Percentiles rank a stretch among this genome's conserved stretches.
Conservation (phyloP, 1,284 basidiomycete species). For the Fomes fomentarius region DNA sequence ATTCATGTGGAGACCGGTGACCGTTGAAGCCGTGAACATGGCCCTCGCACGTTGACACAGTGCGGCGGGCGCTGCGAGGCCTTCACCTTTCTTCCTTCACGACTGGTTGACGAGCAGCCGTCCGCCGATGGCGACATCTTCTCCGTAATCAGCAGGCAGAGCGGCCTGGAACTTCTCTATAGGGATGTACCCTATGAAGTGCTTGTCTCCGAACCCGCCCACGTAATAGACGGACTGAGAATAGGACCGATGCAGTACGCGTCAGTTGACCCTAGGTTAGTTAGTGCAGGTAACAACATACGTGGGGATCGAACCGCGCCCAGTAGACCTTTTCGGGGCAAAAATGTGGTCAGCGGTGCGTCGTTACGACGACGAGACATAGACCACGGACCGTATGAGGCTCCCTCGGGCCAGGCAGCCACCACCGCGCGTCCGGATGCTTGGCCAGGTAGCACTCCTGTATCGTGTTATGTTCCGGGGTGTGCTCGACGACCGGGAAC, state of each 20-base stretch:
- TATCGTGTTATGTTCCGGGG: conserved; percentile 39
- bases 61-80: too few species aligned
- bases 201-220: conserved; percentile 63
- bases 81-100: too few species aligned
- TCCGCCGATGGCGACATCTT: conserved; percentile 15
- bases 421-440: conserved; percentile 53
- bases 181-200: conserved; percentile 63
- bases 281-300: conserved; percentile 26
- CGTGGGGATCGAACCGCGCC: conserved; percentile 58
- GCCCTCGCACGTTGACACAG: too few species aligned
- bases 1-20: too few species aligned
- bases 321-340: conserved; percentile 47
- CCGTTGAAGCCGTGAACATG: too few species aligned
- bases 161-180: conserved; percentile 49
- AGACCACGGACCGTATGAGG: conserved; percentile 45
- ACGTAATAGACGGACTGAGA: conserved; percentile 62
- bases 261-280: not conserved
- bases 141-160: not conserved
- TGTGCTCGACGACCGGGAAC: conserved; percentile 35
- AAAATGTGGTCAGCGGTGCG: conserved; percentile 11
- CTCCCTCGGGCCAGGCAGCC: conserved; percentile 53
- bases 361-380: conserved; percentile 3
- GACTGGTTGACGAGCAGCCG: conserved; percentile 25
- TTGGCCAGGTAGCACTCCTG: conserved; percentile 48
- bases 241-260: not conserved